Base-by-base conservation (phyloP, 805 yeast genomes). In the Nadsonia fulvescens region DNA sequence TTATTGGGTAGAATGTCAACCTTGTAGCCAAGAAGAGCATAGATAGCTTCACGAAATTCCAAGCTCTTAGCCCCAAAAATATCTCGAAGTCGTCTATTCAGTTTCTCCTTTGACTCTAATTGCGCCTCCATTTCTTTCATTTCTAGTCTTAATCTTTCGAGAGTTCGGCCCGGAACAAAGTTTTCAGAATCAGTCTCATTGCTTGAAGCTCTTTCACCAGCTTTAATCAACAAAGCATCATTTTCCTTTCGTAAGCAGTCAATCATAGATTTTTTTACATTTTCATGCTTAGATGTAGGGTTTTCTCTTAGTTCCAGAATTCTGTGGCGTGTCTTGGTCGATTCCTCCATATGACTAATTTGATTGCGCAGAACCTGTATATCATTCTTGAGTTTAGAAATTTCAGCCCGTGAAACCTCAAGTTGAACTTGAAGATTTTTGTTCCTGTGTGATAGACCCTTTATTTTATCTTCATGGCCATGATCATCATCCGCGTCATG, bases 11-110 rank as follows among this genome's bases (percentile, higher is more conserved):
- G 47, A 35, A 78, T 71, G 41, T 77, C 91, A 13, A 81, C 51
- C 24, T 64, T 61, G 46, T 66, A 79, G 0, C 93, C 93, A 27
- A 82, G 57, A 15, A 74, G 57, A 4, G 70, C 56, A 29, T 70
- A 65, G 0, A 79, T 68, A 2, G 73, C 64, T 16, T 70, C 67
- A 18, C 79, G 53, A 27, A 77, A 71, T 40, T 77, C 83, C 16
- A 59, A 49, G n/a, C 86, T 69, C 43, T 76, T 75, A 26, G 62
- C 61, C 10, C 66, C 49, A 42, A 67, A 79, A 5, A 65, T 61
- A 34, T 70, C 66, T 35, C 55, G 63, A 11, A 61, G 43, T 14
- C 46, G 29, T 16, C 37, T 40, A n/a, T 25, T 35, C 6, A 36
- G 22, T 22, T 40, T 40, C n/a, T 25, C 31, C 4, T 24, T 27